These are phyloP conservation scores for Pseudogymnoascus sp. DNA, from an alignment of 2,329 filamentous ascomycete genomes.

Conservation along the genomic window DNA sequence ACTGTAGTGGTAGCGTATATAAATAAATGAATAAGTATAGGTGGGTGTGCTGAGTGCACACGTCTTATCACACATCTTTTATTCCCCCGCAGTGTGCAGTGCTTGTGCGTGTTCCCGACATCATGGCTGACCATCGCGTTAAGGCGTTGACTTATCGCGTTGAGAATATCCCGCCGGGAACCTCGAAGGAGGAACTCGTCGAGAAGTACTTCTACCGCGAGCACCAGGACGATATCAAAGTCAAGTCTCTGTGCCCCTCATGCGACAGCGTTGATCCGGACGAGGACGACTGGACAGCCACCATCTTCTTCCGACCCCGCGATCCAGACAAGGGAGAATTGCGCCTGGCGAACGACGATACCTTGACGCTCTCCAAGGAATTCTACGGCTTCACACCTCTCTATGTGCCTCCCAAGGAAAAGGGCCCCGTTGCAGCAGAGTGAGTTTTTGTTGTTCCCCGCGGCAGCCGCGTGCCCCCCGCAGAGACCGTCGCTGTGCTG, in stretches of 20 bases:
- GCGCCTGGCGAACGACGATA: not conserved
- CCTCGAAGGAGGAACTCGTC: conserved; percentile 9
- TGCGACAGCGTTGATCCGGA: not conserved
- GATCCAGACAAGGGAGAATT: not conserved
- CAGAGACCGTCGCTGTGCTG: not conserved
- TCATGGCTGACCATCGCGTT: not conserved
- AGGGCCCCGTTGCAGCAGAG: not conserved
- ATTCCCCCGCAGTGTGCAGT: not conserved
- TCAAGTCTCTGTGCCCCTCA: conserved; percentile 11
- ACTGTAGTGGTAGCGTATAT: not conserved
- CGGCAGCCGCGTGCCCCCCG: not conserved
- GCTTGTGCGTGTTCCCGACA: not conserved
- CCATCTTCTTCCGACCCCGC: not conserved
- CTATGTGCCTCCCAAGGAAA: not conserved
- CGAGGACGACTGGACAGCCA: conserved; percentile 6
- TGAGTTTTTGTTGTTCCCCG: not conserved
- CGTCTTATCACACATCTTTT: not conserved
- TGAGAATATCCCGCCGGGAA: conserved; percentile 11
- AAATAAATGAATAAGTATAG: conserved; percentile 8
- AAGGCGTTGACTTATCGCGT: conserved; percentile 10
- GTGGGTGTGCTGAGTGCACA: not conserved
- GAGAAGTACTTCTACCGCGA: not conserved
- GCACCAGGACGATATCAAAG: conserved; percentile 5
- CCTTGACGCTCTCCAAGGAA: not conserved
- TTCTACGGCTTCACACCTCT: not conserved